These are phyloP conservation scores for Graphilbum ipis-grandicollis DNA, from an alignment of 2,329 filamentous ascomycete species.

Conservation along the genomic window DNA sequence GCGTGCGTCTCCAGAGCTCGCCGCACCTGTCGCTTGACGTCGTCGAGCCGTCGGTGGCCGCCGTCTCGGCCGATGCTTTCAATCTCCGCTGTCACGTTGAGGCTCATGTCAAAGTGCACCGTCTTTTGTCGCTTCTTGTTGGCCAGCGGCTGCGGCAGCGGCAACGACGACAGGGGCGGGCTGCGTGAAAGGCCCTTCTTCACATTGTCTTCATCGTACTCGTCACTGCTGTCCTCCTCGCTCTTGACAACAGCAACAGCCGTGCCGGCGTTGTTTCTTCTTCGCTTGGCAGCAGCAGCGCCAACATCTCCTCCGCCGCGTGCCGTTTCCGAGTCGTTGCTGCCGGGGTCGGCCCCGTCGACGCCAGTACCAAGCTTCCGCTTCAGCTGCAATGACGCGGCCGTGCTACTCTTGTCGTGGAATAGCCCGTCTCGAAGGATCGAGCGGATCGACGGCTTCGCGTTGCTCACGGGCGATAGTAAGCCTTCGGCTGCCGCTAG, in stretches of 20 bases:
- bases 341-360: no score
- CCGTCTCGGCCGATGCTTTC: conserved; percentile 23
- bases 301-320: no score
- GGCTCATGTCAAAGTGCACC: conserved; percentile 40
- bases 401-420: not conserved
- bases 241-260: no score
- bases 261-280: not conserved
- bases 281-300: not conserved
- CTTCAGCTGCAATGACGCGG: not conserved
- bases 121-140: conserved; percentile 24
- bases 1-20: conserved; percentile 39
- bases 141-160: not conserved
- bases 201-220: not conserved
- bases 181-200: not conserved
- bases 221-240: not conserved
- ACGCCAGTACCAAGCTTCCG: conserved; percentile 4
- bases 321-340: no score
- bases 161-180: no score
- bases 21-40: conserved; percentile 36
- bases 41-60: conserved; percentile 31
- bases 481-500: not conserved
- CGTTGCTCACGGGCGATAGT: not conserved
- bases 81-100: conserved; percentile 38
- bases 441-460: not conserved
- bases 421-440: not conserved